Base-by-base conservation (phyloP, 2,329 filamentous ascomycete species). In the Sporothrix inflata region DNA sequence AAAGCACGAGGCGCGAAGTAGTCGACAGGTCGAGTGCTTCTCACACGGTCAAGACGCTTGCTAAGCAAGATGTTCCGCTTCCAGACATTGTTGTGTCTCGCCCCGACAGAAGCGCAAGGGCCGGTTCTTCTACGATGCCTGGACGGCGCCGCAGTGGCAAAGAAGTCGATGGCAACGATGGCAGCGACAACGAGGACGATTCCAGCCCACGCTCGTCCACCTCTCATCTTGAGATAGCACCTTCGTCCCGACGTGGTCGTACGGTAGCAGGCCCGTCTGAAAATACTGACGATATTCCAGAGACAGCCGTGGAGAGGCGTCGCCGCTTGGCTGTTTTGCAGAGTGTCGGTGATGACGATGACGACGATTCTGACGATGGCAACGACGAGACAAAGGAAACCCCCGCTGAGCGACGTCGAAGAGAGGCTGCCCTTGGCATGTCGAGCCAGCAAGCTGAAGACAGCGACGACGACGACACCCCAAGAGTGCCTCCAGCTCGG, bases 371-470 rank as follows among this genome's bases (percentile, higher is more conserved):
- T 4, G 71, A 65, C 3, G 77, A 78, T 4, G 77, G 76, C 1
- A 83, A 85, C n/a, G 84, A 83, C 45, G 84, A 74, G 14, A 55
- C 21, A 3, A 65, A 82, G 45, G 92, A 94, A 81, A 94, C 92
- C 0, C 90, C 91, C 0, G 92, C 92, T 0, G 93, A 95, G 80
- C 85, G 91, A 72, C 86, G 91, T 53, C 85, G 93, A 70, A 87
- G 93, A 76, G 89, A 94, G 76, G 92, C 92, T 0, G 93, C 92
- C 0, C 82, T 95, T 1, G 92, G 92, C 11, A 84, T 92, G 74
- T 81, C 82, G 19, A 78, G 80, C 8, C 80, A 79, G 2, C 81
- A 79, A 8, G 81, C 79, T 0, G 83, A 83, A 21, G 85, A 84
- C 71, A 87, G 84, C 71, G 85, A 90, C 45, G 89, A 90, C 30